These are phyloP conservation scores for Pezicula rhizophila DNA, from an alignment of 2,329 filamentous ascomycete genomes.

Conservation along the genomic window DNA sequence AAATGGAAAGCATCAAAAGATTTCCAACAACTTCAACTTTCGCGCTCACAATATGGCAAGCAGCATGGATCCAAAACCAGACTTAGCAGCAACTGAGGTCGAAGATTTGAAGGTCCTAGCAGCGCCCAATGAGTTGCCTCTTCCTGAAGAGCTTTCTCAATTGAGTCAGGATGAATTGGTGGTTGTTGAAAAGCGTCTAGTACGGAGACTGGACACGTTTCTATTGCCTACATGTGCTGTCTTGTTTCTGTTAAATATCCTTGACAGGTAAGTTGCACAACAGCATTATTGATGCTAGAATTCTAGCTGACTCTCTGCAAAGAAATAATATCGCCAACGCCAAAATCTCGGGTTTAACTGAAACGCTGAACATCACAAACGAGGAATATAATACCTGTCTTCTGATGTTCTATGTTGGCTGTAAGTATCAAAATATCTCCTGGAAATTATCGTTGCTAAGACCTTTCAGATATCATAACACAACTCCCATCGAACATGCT, in stretches of 20 bases:
- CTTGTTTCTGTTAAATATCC: slow-evolving; percentile 1
- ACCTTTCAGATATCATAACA: slow-evolving; percentile 34
- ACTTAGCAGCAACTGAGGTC: background rate
- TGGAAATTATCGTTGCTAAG: background rate
- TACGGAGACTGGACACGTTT: background rate
- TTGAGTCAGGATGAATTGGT: background rate
- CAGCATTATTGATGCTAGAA: background rate
- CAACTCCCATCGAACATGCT: slow-evolving; percentile 41
- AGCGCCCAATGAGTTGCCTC: background rate
- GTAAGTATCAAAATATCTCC: background rate
- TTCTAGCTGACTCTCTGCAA: background rate
- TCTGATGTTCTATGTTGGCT: slow-evolving; percentile 13
- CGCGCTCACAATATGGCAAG: background rate
- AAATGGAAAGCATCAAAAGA: background rate
- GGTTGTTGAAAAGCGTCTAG: background rate
- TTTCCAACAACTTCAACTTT: background rate
- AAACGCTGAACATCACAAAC: slow-evolving; percentile 8
- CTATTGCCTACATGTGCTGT: background rate
- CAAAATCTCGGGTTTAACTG: slow-evolving; percentile 1
- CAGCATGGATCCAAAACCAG: background rate
- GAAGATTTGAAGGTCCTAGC: background rate
- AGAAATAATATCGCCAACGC: slow-evolving; percentile 7
- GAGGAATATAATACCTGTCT: slow-evolving; percentile 12
- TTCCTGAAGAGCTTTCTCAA: background rate
- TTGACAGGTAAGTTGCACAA: background rate